Percentiles rank a stretch among this genome's conserved stretches.
These are phyloP conservation scores for Steccherinum ochraceum DNA, from an alignment of 768 basidiomycete genomes.

Conservation along the genomic window DNA sequence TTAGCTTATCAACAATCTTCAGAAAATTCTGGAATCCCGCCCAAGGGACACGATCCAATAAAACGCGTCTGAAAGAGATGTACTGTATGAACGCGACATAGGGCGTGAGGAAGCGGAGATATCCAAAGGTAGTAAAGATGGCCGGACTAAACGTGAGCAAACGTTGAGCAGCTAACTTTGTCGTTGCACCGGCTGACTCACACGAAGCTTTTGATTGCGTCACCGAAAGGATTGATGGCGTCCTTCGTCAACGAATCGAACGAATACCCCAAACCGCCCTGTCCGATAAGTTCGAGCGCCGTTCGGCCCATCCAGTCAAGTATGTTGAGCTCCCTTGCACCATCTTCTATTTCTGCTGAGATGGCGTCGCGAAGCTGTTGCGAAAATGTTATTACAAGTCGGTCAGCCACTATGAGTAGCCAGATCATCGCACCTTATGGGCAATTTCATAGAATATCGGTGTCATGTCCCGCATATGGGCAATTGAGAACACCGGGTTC, in stretches of 20 bases:
- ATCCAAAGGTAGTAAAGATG: not conserved
- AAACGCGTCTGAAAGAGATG: not conserved
- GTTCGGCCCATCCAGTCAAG: not conserved
- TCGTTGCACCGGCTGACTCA: not conserved
- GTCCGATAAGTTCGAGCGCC: not conserved
- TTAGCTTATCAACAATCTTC: constrained; percentile 10
- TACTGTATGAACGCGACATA: constrained; percentile 5
- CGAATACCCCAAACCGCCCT: constrained; percentile 2
- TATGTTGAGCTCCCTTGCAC: not conserved
- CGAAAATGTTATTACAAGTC: constrained; percentile 1
- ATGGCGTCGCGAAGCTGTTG: constrained; percentile 1
- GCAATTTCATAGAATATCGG: not conserved
- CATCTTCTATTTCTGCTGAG: not conserved
- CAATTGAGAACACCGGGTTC: not conserved
- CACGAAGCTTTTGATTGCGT: constrained; percentile 3
- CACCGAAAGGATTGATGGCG: not conserved
- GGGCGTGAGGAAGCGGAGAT: constrained; percentile 2
- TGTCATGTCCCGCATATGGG: not conserved
- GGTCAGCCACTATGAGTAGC: not conserved
- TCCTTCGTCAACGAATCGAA: constrained; percentile 1
- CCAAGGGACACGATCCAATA: constrained; percentile 6
- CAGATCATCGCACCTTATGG: not conserved
- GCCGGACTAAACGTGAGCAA: not conserved
- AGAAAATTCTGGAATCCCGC: constrained; percentile 8
- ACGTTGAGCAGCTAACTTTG: not conserved